A percentile compares a stretch with the other conserved stretches of the same genome.
phyloP scores from a whole-genome alignment of 139 green algal species.

The Spirogloea muscicola region DNA sequence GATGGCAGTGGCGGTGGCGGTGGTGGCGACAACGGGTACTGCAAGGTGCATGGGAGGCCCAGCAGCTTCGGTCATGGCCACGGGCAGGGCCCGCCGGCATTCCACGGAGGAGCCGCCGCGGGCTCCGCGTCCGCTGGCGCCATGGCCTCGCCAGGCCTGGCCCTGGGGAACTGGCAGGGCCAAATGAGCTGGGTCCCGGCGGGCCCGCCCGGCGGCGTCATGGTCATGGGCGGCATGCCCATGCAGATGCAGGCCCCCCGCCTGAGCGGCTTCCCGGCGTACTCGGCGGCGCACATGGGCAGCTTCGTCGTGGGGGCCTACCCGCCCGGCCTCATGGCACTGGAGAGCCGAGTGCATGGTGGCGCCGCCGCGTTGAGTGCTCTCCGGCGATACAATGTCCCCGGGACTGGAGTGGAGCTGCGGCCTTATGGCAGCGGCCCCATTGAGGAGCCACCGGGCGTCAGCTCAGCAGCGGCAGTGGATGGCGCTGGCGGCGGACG shows the following conservation, averaged over 20 bases:
- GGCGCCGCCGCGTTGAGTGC: neutral
- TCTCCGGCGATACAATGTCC: neutral
- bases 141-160: neutral
- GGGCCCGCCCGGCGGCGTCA: neutral
- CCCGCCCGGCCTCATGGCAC: neutral
- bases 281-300: neutral
- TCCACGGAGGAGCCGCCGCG: neutral
- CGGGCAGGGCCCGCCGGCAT: neutral
- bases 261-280: neutral
- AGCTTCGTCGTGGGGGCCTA: neutral
- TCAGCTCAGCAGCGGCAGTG: neutral
- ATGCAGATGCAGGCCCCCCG: too few species aligned
- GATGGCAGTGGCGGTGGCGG: neutral
- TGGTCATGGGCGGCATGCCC: neutral
- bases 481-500: neutral
- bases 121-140: neutral
- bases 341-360: neutral
- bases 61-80: neutral
- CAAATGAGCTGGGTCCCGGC: neutral
- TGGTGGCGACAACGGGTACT: neutral
- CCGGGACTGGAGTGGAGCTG: neutral
- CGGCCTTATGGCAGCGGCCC: neutral
- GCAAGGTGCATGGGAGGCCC: constrained; percentile 1
- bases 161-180: neutral
- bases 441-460: neutral